A percentile compares a stretch with the other conserved stretches of the same genome.
phyloP scores from a whole-genome alignment of 164 flowering plant species.

The Umbilicus rupestris region DNA sequence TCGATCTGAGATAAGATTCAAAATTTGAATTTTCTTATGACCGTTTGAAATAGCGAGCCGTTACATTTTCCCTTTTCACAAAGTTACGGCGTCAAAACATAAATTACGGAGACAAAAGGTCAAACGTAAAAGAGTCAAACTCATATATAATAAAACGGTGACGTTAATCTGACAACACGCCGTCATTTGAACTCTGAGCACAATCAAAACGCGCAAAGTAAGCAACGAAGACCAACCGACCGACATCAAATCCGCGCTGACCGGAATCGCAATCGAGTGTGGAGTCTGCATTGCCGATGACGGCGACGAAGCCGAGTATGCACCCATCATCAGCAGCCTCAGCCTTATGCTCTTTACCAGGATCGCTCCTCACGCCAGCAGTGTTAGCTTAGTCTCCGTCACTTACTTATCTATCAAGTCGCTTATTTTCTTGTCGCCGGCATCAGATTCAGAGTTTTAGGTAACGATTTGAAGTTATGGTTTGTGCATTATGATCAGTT shows the following conservation, averaged over 20 bases:
- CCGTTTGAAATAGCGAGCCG: neutral
- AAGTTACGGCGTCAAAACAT: neutral
- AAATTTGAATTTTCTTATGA: neutral
- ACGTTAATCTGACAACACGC: no score
- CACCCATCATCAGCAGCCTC: neutral
- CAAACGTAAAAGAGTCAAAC: neutral
- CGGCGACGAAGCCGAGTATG: neutral
- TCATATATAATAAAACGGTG: no score
- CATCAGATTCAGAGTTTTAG: neutral
- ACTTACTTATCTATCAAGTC: slow-evolving; percentile 1
- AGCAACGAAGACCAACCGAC: no score
- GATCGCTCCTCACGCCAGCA: neutral
- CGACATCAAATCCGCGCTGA: no score
- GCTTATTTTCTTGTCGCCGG: no score
- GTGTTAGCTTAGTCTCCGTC: neutral
- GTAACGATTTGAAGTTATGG: neutral
- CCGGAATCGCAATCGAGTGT: neutral
- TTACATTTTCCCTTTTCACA: no score
- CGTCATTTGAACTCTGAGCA: no score
- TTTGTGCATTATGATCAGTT: neutral
- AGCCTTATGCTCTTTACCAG: neutral
- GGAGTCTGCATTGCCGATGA: neutral
- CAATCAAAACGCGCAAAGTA: no score
- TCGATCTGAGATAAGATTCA: neutral
- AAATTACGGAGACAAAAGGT: neutral